A percentile compares a stretch with the other conserved stretches of the same genome.
These are phyloP conservation scores for Aspergillus oerlinghausenensis DNA, from an alignment of 2,329 filamentous ascomycete species.

Conservation along the genomic window DNA sequence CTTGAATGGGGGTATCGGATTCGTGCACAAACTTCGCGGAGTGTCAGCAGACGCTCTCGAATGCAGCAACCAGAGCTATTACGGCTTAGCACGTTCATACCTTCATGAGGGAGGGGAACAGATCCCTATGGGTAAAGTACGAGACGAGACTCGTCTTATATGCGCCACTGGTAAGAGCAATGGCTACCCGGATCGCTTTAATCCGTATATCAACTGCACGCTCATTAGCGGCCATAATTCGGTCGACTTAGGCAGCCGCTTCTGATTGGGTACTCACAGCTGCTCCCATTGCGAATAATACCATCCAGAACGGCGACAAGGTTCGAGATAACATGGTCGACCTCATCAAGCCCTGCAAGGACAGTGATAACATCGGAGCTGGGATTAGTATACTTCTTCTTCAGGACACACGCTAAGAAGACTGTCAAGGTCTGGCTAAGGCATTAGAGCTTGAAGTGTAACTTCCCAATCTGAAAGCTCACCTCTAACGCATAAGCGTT, in stretches of 20 bases:
- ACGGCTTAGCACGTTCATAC: conserved; percentile 44
- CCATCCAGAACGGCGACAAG: conserved; percentile 78
- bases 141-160: conserved; percentile 92
- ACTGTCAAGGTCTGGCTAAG: conserved; percentile 71
- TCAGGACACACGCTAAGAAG: conserved; percentile 75
- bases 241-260: not conserved
- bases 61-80: not conserved
- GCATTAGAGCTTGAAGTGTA: conserved; percentile 38
- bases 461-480: conserved; percentile 17
- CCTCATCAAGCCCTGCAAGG: conserved; percentile 80
- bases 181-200: conserved; percentile 74
- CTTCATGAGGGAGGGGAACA: conserved; percentile 94
- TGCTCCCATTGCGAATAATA: conserved; percentile 73
- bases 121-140: conserved; percentile 89
- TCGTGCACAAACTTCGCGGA: conserved; percentile 71
- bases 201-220: conserved; percentile 65
- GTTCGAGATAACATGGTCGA: conserved; percentile 81
- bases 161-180: conserved; percentile 84
- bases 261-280: conserved; percentile 49
- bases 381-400: conserved; percentile 89
- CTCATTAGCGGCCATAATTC: conserved; percentile 1
- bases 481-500: conserved; percentile 85
- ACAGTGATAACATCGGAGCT: conserved; percentile 92
- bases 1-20: conserved; percentile 58
- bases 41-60: conserved; percentile 8